Conservation (phyloP, 73 alveolate species). For the Symbiodinium pilosum region DNA sequence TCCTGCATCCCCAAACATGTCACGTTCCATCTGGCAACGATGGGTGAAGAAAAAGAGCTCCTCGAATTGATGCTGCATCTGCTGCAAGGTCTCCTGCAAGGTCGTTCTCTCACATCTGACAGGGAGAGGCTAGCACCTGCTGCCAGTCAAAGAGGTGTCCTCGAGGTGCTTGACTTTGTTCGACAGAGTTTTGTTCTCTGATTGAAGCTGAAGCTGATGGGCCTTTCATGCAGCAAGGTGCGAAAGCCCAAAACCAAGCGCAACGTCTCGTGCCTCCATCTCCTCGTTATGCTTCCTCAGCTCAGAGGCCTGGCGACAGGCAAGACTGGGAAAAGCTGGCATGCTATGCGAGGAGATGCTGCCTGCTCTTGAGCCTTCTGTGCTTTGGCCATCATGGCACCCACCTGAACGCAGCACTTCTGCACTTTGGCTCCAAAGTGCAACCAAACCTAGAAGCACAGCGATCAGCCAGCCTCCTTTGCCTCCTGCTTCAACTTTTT, state of each 20-base stretch:
- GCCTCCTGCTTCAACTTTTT: slow-evolving; percentile 82
- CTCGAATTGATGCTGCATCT: slow-evolving; percentile 84
- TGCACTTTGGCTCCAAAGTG: too few species aligned
- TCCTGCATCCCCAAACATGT: not conserved
- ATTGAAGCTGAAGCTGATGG: slow-evolving; percentile 79
- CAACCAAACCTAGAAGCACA: not conserved
- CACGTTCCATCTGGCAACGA: not conserved
- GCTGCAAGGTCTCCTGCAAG: slow-evolving; percentile 54
- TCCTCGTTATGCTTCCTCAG: slow-evolving; percentile 80
- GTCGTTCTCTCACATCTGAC: not conserved
- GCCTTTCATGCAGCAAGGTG: not conserved
- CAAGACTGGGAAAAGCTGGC: not conserved
- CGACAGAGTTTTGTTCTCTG: slow-evolving; percentile 54
- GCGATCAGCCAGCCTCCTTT: slow-evolving; percentile 9
- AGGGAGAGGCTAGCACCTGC: not conserved
- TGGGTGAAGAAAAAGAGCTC: not conserved
- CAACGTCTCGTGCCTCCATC: slow-evolving; percentile 24
- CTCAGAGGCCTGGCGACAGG: slow-evolving; percentile 18
- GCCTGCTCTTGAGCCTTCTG: slow-evolving; percentile 16
- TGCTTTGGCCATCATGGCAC: slow-evolving; percentile 1
- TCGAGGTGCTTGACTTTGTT: slow-evolving; percentile 70
- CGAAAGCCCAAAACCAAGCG: too few species aligned
- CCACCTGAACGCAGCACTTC: not conserved
- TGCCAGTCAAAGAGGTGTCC: not conserved
- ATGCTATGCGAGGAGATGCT: not conserved